Evolutionary conservation across 352 stramenopile genomes (phyloP), one percentile per base, ranked within the genome.

Genomic region (Phytophthora tentaculata): DNA sequence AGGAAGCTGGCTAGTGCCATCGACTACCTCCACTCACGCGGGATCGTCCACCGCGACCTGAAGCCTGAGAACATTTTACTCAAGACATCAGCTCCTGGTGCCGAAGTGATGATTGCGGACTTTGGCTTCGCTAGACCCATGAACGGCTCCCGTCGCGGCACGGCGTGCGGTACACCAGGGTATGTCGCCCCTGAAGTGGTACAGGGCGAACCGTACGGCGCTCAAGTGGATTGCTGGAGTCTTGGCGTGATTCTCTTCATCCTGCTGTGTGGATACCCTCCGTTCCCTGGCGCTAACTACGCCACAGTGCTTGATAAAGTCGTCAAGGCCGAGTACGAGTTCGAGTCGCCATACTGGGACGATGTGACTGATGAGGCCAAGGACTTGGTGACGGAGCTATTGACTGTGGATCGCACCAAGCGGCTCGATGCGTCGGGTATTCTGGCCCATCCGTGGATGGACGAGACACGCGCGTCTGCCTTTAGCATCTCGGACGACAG

Each of bases 131-230:
- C 91, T 29, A 78, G 87, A 13, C 72, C 76, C 5, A 87, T 88
- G 80, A 77, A 77, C 2, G 78, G 81, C 0, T 79, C 79, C 6
- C 80, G 79, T 39, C 78, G 72, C 0, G 79, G 83, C 16, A 95
- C 81, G 23, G 82, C 76, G 1, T 97, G 91, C 48, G 91, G 91
- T 0, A 97, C 93, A 0, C 90, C 90, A 0, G 84, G 88, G 3
- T 98, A 99, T 70, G 94, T 98, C 7, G 96, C 96, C 0, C 95
- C 95, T 2, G 95, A 99, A 76, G 97, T 99, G 45, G 77, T 99
- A 29, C 86, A 87, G 49, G 86, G 88, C 8, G 73, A 86, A 16
- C 72, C 84, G 9, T 98, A 98, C 67, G 95, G 94, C 28, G 77
- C 78, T 8, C 80, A 92, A 22, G 92, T 98, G 13, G 96, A 98